phyloP scores from a whole-genome alignment of 345 rosid species.

The Chamaenerion angustifolium region DNA sequence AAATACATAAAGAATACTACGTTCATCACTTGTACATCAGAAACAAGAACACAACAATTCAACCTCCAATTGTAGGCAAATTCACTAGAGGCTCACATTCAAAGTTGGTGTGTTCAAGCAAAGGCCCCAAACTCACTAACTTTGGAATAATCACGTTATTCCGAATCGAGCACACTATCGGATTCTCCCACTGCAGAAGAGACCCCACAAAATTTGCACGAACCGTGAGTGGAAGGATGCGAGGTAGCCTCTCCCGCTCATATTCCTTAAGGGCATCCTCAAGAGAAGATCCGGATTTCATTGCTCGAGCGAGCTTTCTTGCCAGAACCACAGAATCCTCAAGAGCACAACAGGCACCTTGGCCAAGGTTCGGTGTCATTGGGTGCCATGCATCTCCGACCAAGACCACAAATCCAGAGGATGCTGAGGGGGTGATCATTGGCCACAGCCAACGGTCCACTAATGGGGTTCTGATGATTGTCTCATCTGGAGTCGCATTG shows the following conservation, averaged over 20 bases:
- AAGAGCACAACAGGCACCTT: conserved; percentile 84
- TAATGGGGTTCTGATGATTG: conserved; percentile 55
- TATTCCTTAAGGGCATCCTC: conserved; percentile 52
- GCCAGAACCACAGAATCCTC: conserved; percentile 71
- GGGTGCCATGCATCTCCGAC: conserved; percentile 97
- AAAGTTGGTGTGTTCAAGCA: conserved; percentile 76
- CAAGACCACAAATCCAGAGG: conserved; percentile 45
- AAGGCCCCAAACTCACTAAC: conserved; percentile 51
- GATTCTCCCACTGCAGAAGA: conserved; percentile 79
- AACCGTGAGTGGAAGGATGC: conserved; percentile 54
- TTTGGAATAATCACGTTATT: conserved; percentile 55
- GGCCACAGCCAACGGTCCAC: conserved; percentile 95
- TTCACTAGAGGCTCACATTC: conserved; percentile 47
- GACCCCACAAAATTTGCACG: conserved; percentile 72
- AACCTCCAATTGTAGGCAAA: too few species aligned
- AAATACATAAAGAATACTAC: too few species aligned
- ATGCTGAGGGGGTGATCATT: conserved; percentile 44
- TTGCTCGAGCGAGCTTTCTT: conserved; percentile 43
- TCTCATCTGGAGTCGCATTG: conserved; percentile 54
- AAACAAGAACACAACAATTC: too few species aligned
- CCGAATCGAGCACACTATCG: conserved; percentile 49
- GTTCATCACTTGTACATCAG: too few species aligned
- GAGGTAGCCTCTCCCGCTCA: conserved; percentile 64
- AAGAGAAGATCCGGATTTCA: conserved; percentile 28
- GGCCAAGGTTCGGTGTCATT: conserved; percentile 92